Evolutionary conservation across 768 basidiomycete genomes (phyloP), one percentile per base, ranked within the genome.

Genomic region (Suillus paluster): DNA sequence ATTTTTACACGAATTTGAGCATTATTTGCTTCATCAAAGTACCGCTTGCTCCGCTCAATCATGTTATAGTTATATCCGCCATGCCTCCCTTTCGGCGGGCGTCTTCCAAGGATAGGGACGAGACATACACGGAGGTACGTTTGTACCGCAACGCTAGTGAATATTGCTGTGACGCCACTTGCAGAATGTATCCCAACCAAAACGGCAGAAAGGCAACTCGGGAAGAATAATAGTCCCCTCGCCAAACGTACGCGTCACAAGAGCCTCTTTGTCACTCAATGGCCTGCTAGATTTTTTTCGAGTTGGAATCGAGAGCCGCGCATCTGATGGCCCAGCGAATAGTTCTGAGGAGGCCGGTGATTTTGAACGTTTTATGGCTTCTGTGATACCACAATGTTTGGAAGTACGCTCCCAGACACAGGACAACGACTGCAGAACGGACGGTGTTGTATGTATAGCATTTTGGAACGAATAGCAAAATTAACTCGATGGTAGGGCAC

Each of bases 351-450:
- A 49, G 23, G 56, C 44, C 33, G 52, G 50, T 41, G 64, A 61
- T 38, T 79, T 81, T 62, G 80, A 81, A 42, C 58, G 68, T 14
- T 63, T 68, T 30, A 75, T 80, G 46, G 71, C 73, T 25, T 56
- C 59, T 6, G 46, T 77, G 6, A 68, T 81, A 21, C 71, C 75
- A 19, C 77, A 82, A 54, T 76, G 70, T 25, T 59, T 77, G 33
- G 71, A 71, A 46, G 71, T 71, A 68, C 14, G 58, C 33, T n/a
- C 59, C 68, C 7, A 73, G 38, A 25, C 39, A 4, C 54, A 55
- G 38, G 36, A 55, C 54, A 39, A 17, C 11, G 36, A 39, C 10
- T 25, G 38, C 17, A 39, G 38, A 8, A 38, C 17, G 54, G 38
- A 55, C 17, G 39, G 25, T 36, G 25, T 39, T 39, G 54, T 55